Evolutionary conservation across 805 yeast genomes (phyloP), one percentile per base, ranked within the genome.

Genomic region (Candida xiaguanensis): DNA sequence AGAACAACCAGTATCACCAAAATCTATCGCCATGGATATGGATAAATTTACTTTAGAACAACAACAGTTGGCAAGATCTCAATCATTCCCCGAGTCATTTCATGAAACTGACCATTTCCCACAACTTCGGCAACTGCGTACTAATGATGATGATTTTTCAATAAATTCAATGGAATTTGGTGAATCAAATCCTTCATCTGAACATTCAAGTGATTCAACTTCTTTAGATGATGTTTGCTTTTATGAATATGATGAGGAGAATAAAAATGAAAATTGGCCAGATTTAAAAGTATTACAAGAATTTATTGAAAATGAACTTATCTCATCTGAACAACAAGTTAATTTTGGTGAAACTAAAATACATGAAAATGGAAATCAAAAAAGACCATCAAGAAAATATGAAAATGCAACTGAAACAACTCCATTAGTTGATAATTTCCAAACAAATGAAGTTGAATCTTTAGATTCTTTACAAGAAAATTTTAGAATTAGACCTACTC

Each of bases 211-310:
- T 26, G 78, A 76, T 39, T 76, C 78, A 28, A 81, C 95, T 0
- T 85, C 96, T 1, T 63, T 91, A 42, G 90, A 84, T 55, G 99
- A 91, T 61, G 99, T 91, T 18, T 91, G 96, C 54, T 79, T 88
- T 58, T 96, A 95, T 0, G 70, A 89, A 27, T 89, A 82, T 46
- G 55, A 53, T 31, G 44, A 45, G 18, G 42, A 31, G 14, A 35
- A 34, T 13, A 34, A 23, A 15, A 39, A 43, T 3, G 67, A 63
- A 45, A 52, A 59, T 33, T 91, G 98, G 98, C 99, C 98, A 1
- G 97, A 93, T 53, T 65, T 87, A 13, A 54, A 67, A 23, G 77
- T 85, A 0, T 65, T 91, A 47, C 82, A 81, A 47, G 95, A 89
- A 45, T 91, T 80, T 61, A 80, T 88, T 1, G 25, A 19, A 18